Evolutionary conservation across 1,284 basidiomycete genomes (phyloP).

Genomic region (Polyporus tsugae): DNA sequence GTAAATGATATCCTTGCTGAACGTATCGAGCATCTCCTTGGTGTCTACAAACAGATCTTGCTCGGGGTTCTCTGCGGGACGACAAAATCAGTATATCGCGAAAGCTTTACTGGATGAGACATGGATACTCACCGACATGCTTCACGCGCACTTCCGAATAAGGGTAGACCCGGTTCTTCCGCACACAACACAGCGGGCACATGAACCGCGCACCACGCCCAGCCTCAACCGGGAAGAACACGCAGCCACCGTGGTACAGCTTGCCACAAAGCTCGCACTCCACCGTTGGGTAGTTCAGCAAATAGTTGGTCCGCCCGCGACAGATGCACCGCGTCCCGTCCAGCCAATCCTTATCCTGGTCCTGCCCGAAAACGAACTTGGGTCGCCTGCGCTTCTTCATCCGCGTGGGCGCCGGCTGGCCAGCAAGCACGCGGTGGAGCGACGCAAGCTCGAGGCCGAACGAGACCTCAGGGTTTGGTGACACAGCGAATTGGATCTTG

Average conservation of each 20-base stretch:
- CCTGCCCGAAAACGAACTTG: constrained; percentile 79
- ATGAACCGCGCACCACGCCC: constrained; percentile 53
- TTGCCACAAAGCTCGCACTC: constrained; percentile 71
- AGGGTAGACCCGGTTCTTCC: constrained; percentile 71
- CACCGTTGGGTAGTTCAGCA: constrained; percentile 67
- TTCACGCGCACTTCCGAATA: constrained; percentile 79
- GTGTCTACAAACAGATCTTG: constrained; percentile 71
- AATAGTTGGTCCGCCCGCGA: constrained; percentile 68
- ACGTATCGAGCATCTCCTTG: constrained; percentile 75
- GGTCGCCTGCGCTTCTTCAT: constrained; percentile 71
- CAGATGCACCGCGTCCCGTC: constrained; percentile 85
- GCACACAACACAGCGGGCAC: constrained; percentile 78
- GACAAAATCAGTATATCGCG: neutral
- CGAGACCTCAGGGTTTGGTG: constrained; percentile 77
- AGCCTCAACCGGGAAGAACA: constrained; percentile 66
- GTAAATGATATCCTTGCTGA: constrained; percentile 75
- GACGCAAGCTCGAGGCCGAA: constrained; percentile 83
- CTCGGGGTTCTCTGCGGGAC: constrained; percentile 50
- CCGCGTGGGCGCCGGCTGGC: constrained; percentile 59
- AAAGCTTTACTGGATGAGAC: neutral
- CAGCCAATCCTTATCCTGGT: constrained; percentile 73
- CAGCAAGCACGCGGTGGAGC: constrained; percentile 79
- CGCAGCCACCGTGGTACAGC: constrained; percentile 77
- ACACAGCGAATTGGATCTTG: constrained; percentile 83
- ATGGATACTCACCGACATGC: constrained; percentile 59